A percentile compares a stretch with the other conserved stretches of the same genome.
These are phyloP conservation scores for Cajanus cajan DNA, from an alignment of 306 rosid species.

Conservation along the genomic window DNA sequence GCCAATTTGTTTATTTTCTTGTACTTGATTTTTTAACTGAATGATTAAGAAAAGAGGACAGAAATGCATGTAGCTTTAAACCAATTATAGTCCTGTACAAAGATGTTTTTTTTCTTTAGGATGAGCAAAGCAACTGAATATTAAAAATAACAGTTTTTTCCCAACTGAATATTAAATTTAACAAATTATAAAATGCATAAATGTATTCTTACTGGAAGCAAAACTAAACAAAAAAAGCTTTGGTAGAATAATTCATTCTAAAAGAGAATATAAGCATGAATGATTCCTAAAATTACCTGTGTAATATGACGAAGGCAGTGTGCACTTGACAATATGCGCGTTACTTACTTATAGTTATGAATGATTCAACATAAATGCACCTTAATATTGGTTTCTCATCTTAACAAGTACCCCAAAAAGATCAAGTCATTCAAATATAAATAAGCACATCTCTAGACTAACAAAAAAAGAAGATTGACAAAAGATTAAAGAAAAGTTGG, in stretches of 20 bases:
- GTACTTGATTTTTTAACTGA: no score
- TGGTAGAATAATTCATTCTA: no score
- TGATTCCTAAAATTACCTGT: constrained; percentile 56
- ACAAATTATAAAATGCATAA: no score
- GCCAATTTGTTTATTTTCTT: no score
- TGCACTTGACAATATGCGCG: constrained; percentile 92
- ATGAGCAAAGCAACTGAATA: no score
- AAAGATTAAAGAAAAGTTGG: neutral
- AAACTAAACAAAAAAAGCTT: no score
- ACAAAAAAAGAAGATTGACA: neutral
- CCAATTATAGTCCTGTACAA: neutral
- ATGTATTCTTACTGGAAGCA: no score
- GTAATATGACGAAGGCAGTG: constrained; percentile 97
- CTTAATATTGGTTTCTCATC: neutral
- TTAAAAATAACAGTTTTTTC: no score
- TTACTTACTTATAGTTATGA: constrained; percentile 47
- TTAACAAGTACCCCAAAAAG: neutral
- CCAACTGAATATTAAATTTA: no score
- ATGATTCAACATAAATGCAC: constrained; percentile 11
- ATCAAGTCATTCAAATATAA: constrained; percentile 8
- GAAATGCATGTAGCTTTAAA: neutral
- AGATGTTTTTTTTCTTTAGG: no score
- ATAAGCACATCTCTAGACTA: constrained; percentile 15
- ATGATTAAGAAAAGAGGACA: no score
- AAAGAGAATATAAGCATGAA: no score